A percentile compares a stretch with the other conserved stretches of the same genome.
These are phyloP conservation scores for Backusella tarrabulga DNA, from an alignment of 192 early-diverging fungal species.

Conservation along the genomic window DNA sequence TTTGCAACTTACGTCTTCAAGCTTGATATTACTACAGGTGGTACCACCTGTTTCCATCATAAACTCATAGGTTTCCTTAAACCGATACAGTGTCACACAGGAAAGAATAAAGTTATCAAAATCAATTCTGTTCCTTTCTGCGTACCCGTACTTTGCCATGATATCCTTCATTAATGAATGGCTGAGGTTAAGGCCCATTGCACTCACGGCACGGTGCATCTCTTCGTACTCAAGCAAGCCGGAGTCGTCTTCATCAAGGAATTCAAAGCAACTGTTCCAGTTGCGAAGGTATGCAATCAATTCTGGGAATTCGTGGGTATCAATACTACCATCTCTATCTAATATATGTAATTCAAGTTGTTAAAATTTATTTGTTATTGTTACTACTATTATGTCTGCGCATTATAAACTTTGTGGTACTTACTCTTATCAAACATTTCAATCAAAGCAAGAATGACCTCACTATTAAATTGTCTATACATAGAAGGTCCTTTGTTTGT, in stretches of 20 bases:
- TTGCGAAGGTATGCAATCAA: background rate
- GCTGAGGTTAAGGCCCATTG: background rate
- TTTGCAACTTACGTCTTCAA: background rate
- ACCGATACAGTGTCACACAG: conserved; percentile 1
- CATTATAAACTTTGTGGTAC: background rate
- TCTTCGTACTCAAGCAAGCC: background rate
- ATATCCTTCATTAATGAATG: background rate
- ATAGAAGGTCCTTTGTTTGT: background rate
- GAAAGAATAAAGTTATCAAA: conserved; percentile 10
- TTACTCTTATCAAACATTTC: conserved; percentile 15
- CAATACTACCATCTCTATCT: conserved; percentile 10
- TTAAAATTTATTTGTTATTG: background rate
- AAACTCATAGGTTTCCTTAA: background rate
- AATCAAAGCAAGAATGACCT: background rate
- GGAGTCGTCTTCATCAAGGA: background rate
- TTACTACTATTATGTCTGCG: background rate
- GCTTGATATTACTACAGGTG: background rate
- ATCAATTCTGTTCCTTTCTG: background rate
- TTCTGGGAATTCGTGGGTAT: background rate
- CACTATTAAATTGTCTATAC: background rate
- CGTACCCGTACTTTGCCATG: background rate
- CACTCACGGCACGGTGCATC: background rate
- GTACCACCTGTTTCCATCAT: background rate
- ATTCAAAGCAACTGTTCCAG: background rate
- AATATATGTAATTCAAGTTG: background rate